These are phyloP conservation scores for Paramecium primaurelia DNA, from an alignment of 73 alveolate species.

Conservation along the genomic window DNA sequence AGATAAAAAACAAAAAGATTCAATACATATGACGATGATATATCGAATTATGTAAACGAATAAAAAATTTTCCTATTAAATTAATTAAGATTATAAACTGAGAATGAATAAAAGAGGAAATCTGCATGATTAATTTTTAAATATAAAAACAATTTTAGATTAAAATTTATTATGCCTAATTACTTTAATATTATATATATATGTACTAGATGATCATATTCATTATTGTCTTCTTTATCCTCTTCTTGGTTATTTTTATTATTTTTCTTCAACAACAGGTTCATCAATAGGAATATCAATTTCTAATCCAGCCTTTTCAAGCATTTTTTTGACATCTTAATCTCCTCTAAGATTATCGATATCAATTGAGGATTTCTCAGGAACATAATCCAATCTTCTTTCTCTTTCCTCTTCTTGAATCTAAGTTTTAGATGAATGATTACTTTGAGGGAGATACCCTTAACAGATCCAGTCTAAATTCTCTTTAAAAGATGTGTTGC, in stretches of 20 bases:
- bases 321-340: constrained; percentile 52
- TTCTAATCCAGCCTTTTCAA: constrained; percentile 48
- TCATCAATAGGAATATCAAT: constrained; percentile 35
- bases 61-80: neutral
- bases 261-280: neutral
- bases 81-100: constrained; percentile 11
- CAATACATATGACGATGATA: constrained; percentile 21
- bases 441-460: constrained; percentile 95
- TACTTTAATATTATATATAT: neutral
- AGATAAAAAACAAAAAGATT: constrained; percentile 36
- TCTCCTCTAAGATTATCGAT: constrained; percentile 52
- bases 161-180: neutral
- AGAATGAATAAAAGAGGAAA: neutral
- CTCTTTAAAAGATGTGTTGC: constrained; percentile 96
- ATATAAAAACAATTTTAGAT: neutral
- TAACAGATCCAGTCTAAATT: constrained; percentile 97
- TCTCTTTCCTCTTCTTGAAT: constrained; percentile 76
- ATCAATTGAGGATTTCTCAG: constrained; percentile 57
- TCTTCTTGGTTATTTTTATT: constrained; percentile 22
- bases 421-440: constrained; percentile 87
- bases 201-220: neutral
- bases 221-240: constrained; percentile 24
- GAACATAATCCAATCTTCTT: constrained; percentile 66
- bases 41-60: neutral
- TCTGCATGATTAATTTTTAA: neutral